Evolutionary conservation across 2,329 filamentous ascomycete species (phyloP), one percentile per base, ranked within the genome.

Genomic region (Diaporthe citrichinensis): DNA sequence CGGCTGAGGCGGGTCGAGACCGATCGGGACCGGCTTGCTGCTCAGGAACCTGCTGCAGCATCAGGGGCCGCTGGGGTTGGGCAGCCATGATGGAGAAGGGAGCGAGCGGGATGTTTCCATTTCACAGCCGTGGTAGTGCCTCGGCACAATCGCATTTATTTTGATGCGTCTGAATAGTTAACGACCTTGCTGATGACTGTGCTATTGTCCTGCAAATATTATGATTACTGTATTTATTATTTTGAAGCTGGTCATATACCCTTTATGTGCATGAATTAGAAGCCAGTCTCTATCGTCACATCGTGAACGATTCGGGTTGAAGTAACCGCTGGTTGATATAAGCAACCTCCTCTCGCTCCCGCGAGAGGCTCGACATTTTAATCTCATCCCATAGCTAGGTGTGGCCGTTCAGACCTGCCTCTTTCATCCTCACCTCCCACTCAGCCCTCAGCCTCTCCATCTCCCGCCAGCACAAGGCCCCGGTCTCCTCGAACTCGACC

Each of bases 391-490:
- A 51, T n/a, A 44, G 46, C 49, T 65, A 73, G 23, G 58, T 46
- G 15, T 65, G 49, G 6, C 58, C 71, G 14, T 55, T 55, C 20
- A 34, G 25, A 8, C 17, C 51, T 10, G 46, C 39, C n/a, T 36
- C 59, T 1, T 71, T 78, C 23, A 86, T 82, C 79, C 85, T 83
- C n/a, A 78, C 84, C 82, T 91, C 92, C 95, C 92, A 95, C 79
- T 90, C 86, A 36, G 81, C 82, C 79, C 95, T 88, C 85, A 97
- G 82, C 78, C 86, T 87, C 86, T 97, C 95, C 89, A 97, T 93
- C 83, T 91, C 87, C 76, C 81, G 87, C 94, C 94, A 96, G 78
- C 88, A 91, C 79, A 86, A 82, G 10, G 85, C 87, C 0, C 93
- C 94, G 39, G 89, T 80, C 76, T 88, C 86, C 82, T 94, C 90